Conservation (phyloP, 208 protist genomes). For the Angomonas deanei region DNA sequence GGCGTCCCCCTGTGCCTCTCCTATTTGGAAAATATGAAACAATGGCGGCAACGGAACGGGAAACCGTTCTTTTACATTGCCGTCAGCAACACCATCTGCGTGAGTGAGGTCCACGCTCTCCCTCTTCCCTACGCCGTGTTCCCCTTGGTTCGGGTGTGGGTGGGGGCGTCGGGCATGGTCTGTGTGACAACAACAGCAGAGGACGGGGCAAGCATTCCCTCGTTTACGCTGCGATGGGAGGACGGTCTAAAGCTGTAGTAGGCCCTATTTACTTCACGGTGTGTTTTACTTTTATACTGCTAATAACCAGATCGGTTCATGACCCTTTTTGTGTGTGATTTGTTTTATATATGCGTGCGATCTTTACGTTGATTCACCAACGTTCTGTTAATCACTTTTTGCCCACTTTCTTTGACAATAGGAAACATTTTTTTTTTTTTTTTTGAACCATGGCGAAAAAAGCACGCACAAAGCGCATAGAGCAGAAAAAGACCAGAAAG, state of each 20-base stretch:
- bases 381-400: background rate
- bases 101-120: background rate
- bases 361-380: background rate
- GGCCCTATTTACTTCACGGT: background rate
- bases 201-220: constrained; percentile 10
- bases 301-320: background rate
- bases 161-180: constrained; percentile 34
- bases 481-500: constrained; percentile 15
- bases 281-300: background rate
- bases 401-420: background rate
- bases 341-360: background rate
- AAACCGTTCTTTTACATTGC: constrained; percentile 33
- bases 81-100: constrained; percentile 30
- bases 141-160: constrained; percentile 35
- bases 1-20: constrained; percentile 13
- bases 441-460: constrained; percentile 5
- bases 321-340: no score
- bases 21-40: constrained; percentile 35
- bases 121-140: constrained; percentile 43
- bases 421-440: background rate
- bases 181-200: constrained; percentile 22
- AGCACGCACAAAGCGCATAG: constrained; percentile 11
- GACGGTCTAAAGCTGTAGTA: constrained; percentile 21
- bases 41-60: constrained; percentile 15
- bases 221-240: constrained; percentile 25